Conservation (phyloP, 768 basidiomycete genomes). For the Boletus rufocinnamomeus region DNA sequence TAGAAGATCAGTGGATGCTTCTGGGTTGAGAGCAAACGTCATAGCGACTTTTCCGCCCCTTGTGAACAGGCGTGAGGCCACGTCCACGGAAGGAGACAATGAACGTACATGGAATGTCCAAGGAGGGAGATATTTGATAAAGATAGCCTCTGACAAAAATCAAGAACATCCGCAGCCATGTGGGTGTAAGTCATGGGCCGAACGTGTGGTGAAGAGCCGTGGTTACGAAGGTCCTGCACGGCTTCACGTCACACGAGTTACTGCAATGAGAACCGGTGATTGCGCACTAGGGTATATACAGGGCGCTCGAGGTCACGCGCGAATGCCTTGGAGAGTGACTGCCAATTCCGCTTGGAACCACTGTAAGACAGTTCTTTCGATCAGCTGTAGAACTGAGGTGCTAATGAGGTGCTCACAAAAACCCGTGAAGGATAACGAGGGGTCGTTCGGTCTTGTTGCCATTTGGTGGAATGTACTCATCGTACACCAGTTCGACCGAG, state of each 20-base stretch:
- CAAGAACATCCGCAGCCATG: constrained; percentile 78
- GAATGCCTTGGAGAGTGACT: constrained; percentile 76
- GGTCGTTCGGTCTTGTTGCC: constrained; percentile 41
- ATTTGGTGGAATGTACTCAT: constrained; percentile 31
- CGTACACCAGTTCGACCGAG: constrained; percentile 35
- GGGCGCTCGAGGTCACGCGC: constrained; percentile 62
- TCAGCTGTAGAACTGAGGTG: background rate
- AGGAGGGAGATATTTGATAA: constrained; percentile 69
- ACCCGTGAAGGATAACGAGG: constrained; percentile 61
- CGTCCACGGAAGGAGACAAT: background rate
- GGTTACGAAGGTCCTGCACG: constrained; percentile 82
- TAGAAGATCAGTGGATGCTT: constrained; percentile 44
- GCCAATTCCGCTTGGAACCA: constrained; percentile 90
- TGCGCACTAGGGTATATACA: constrained; percentile 69
- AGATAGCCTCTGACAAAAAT: constrained; percentile 58
- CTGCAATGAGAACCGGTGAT: background rate
- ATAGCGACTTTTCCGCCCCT: constrained; percentile 90
- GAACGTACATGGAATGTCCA: constrained; percentile 86
- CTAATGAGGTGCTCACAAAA: constrained; percentile 48
- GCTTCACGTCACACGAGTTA: background rate
- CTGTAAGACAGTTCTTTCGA: constrained; percentile 38
- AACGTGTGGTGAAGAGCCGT: constrained; percentile 78
- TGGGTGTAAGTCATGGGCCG: constrained; percentile 71
- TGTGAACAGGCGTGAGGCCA: constrained; percentile 8
- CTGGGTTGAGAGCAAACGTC: constrained; percentile 56